A percentile compares a stretch with the other conserved stretches of the same genome.
These are phyloP conservation scores for Globisporangium alternatum DNA, from an alignment of 352 stramenopile species.

Conservation along the genomic window DNA sequence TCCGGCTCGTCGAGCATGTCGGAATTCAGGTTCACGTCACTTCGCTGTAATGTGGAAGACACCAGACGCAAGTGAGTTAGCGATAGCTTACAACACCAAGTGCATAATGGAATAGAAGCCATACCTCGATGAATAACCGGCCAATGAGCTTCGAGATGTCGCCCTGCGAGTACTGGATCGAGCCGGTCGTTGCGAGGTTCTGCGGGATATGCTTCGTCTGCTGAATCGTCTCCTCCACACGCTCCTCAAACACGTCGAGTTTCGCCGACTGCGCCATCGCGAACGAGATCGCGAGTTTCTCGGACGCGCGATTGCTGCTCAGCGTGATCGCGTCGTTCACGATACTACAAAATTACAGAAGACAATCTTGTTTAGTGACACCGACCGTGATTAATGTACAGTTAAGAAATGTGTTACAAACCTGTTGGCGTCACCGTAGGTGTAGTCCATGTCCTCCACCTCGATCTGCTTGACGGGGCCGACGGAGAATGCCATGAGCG, in stretches of 20 bases:
- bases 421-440: constrained; percentile 63
- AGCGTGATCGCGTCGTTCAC: constrained; percentile 87
- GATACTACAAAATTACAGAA: constrained; percentile 22
- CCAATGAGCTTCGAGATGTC: constrained; percentile 92
- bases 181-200: constrained; percentile 82
- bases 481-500: constrained; percentile 57
- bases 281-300: constrained; percentile 92
- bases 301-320: constrained; percentile 70
- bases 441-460: constrained; percentile 90
- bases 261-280: constrained; percentile 92
- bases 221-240: constrained; percentile 86
- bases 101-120: not conserved
- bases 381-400: not conserved
- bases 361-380: not conserved
- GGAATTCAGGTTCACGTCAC: constrained; percentile 92
- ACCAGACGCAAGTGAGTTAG: constrained; percentile 14
- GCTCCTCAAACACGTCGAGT: constrained; percentile 92
- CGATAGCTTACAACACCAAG: not conserved
- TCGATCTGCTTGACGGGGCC: constrained; percentile 81
- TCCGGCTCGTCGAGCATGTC: constrained; percentile 94
- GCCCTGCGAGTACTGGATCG: constrained; percentile 88
- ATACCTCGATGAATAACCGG: constrained; percentile 85
- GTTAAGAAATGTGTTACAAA: not conserved
- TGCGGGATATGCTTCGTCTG: constrained; percentile 88
- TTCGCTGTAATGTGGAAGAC: constrained; percentile 42